Conservation (phyloP, 257 asterid species). For the Oldenlandia corymbosa region DNA sequence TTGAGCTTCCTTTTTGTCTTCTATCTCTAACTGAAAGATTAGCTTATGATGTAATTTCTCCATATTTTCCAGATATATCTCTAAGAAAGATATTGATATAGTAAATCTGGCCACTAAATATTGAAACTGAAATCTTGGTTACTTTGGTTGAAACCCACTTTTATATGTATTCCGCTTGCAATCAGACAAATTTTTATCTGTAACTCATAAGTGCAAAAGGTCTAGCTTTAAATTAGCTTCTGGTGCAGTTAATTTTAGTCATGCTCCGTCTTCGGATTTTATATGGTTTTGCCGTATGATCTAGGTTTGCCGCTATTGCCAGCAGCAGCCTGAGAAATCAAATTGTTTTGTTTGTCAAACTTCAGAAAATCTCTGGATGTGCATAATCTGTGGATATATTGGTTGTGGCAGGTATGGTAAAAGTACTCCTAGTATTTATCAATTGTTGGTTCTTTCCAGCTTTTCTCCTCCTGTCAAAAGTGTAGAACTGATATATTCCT, state of each 20-base stretch:
- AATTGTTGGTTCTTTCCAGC: not conserved
- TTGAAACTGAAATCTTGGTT: not conserved
- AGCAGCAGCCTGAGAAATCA: conserved; percentile 96
- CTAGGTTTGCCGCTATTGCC: conserved; percentile 97
- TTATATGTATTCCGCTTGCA: not conserved
- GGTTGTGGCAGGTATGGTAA: conserved; percentile 80
- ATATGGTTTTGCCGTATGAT: conserved; percentile 22
- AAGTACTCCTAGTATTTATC: not conserved
- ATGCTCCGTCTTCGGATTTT: not conserved
- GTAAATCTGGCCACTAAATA: not conserved
- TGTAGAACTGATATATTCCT: not conserved
- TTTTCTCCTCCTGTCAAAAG: not conserved
- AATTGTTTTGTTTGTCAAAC: conserved; percentile 75
- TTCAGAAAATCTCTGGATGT: conserved; percentile 96
- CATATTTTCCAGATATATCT: no score
- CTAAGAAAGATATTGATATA: not conserved
- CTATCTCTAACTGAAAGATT: not conserved
- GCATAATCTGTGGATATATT: conserved; percentile 86
- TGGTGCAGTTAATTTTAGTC: not conserved
- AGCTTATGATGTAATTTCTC: not conserved
- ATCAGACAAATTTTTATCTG: not conserved
- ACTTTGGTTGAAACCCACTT: not conserved
- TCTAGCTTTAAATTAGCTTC: not conserved
- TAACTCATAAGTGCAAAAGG: not conserved
- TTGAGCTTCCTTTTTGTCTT: no score